phyloP scores from a whole-genome alignment of 2,329 filamentous ascomycete genomes.

The Dothiorella sarmentorum region DNA sequence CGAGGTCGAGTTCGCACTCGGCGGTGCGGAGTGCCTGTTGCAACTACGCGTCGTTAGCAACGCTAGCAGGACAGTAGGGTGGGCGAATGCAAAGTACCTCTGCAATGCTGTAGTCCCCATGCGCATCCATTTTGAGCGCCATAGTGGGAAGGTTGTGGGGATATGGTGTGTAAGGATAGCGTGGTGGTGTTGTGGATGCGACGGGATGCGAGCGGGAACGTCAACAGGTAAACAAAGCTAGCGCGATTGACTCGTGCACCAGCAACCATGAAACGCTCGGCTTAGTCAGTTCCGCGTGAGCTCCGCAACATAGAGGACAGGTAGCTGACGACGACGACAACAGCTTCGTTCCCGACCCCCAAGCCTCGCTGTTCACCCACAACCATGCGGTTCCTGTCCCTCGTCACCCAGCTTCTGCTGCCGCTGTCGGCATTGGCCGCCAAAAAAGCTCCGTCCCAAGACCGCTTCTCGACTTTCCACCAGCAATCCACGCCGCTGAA shows the following conservation, averaged over 20 bases:
- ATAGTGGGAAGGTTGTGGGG: conserved; percentile 20
- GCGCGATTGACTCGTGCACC: too few species aligned
- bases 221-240: conserved; percentile 7
- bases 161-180: neutral
- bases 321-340: conserved; percentile 14
- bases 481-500: conserved; percentile 69
- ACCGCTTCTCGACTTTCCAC: conserved; percentile 70
- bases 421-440: conserved; percentile 59
- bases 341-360: neutral
- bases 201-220: neutral
- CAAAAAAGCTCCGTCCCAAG: conserved; percentile 55
- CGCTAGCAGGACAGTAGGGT: neutral
- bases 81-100: conserved; percentile 25
- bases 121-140: conserved; percentile 27
- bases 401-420: conserved; percentile 62
- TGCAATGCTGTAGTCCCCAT: conserved; percentile 31
- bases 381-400: conserved; percentile 64
- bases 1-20: conserved; percentile 66
- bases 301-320: too few species aligned
- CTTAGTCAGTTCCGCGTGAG: neutral
- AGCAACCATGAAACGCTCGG: neutral
- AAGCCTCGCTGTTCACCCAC: conserved; percentile 21
- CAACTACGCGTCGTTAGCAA: conserved; percentile 30
- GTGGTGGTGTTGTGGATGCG: neutral
- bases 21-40: conserved; percentile 52